These are phyloP conservation scores for Prunus mume DNA, from an alignment of 306 rosid species.

Conservation along the genomic window DNA sequence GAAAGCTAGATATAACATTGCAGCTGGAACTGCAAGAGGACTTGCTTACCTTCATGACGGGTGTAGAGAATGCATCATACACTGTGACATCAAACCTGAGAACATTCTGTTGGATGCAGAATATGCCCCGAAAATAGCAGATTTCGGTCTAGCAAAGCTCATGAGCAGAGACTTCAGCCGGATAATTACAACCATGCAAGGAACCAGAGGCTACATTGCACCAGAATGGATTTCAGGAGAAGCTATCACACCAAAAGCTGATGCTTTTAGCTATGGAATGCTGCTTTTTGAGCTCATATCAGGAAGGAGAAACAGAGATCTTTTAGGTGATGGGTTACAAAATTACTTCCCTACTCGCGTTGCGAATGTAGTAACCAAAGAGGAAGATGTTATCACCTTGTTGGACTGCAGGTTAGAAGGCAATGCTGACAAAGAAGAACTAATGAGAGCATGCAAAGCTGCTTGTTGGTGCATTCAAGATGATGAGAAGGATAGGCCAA, in stretches of 20 bases:
- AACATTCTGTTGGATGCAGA: slow-evolving; percentile 43
- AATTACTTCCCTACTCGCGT: slow-evolving; percentile 35
- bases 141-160: slow-evolving; percentile 49
- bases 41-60: slow-evolving; percentile 41
- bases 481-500: slow-evolving; percentile 33
- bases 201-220: slow-evolving; percentile 50
- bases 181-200: slow-evolving; percentile 44
- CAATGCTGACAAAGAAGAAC: slow-evolving; percentile 23
- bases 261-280: slow-evolving; percentile 44
- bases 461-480: slow-evolving; percentile 45
- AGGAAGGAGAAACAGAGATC: slow-evolving; percentile 40
- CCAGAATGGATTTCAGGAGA: slow-evolving; percentile 53
- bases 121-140: slow-evolving; percentile 35
- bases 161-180: slow-evolving; percentile 39
- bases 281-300: slow-evolving; percentile 39
- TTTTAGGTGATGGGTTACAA: slow-evolving; percentile 18
- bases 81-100: slow-evolving; percentile 52
- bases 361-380: slow-evolving; percentile 23
- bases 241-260: slow-evolving; percentile 43
- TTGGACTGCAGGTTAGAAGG: slow-evolving; percentile 27
- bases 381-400: slow-evolving; percentile 21
- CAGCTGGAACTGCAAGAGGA: slow-evolving; percentile 40
- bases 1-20: slow-evolving; percentile 39
- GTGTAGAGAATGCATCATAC: slow-evolving; percentile 46
- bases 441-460: slow-evolving; percentile 31